phyloP scores from a whole-genome alignment of 2,329 filamentous ascomycete species.

The Sordariomycetes sp. region DNA sequence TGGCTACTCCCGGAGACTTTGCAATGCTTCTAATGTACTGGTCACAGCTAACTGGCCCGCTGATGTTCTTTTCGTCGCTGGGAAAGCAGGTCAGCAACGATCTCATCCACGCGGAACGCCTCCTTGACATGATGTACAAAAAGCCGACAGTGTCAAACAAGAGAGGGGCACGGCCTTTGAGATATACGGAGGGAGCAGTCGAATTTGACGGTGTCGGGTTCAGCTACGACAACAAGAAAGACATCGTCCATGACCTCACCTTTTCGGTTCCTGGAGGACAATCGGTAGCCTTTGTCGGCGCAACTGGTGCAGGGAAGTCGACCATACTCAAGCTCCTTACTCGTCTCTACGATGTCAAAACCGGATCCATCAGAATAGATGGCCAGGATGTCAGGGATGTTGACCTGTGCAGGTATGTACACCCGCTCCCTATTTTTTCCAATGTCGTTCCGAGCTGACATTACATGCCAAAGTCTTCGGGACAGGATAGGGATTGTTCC shows the following conservation, averaged over 20 bases:
- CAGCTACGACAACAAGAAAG: constrained; percentile 45
- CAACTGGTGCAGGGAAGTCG: constrained; percentile 46
- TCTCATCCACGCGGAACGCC: constrained; percentile 42
- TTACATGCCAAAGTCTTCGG: constrained; percentile 24
- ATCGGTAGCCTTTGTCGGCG: constrained; percentile 46
- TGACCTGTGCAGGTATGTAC: constrained; percentile 28
- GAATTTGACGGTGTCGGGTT: constrained; percentile 42
- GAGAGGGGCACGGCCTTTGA: constrained; percentile 32
- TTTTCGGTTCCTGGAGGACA: constrained; percentile 36
- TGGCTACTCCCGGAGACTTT: constrained; percentile 52
- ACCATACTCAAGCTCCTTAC: constrained; percentile 44
- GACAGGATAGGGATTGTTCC: constrained; percentile 42
- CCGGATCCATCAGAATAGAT: constrained; percentile 39
- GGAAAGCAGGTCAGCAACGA: constrained; percentile 42
- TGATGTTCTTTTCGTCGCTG: constrained; percentile 53
- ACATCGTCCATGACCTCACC: constrained; percentile 39
- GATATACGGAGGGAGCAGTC: constrained; percentile 37
- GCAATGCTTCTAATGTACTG: constrained; percentile 62
- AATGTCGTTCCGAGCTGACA: neutral
- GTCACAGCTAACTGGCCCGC: constrained; percentile 56
- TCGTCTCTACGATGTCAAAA: constrained; percentile 43
- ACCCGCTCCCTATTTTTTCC: neutral
- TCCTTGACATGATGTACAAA: constrained; percentile 44
- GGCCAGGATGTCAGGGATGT: constrained; percentile 42
- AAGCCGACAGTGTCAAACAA: constrained; percentile 41